Conservation (phyloP, 2,329 filamentous ascomycete genomes). For the Sporothrix mexicana region DNA sequence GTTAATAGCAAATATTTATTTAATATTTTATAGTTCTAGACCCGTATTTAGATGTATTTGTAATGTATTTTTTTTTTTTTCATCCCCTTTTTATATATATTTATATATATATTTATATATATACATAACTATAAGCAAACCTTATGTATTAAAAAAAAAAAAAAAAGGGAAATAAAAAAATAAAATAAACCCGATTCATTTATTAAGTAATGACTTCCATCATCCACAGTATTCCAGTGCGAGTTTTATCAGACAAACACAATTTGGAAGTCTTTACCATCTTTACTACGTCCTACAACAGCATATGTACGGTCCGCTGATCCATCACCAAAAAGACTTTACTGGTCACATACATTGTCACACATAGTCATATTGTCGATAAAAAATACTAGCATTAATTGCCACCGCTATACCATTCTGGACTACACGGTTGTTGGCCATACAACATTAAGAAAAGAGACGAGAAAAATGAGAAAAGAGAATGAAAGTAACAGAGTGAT, state of each 20-base stretch:
- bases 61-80: background rate
- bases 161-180: no score
- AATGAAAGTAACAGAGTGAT: background rate
- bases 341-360: no score
- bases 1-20: no score
- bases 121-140: background rate
- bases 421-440: background rate
- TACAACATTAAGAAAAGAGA: background rate
- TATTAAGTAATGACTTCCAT: no score
- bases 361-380: background rate
- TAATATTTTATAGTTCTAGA: background rate
- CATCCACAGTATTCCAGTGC: no score
- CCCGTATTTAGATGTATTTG: background rate
- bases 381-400: conserved; percentile 2
- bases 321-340: no score
- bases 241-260: no score
- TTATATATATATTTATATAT: background rate
- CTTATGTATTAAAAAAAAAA: no score
- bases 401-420: background rate
- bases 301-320: no score
- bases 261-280: no score
- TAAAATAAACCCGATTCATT: no score
- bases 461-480: background rate
- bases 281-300: background rate
- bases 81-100: background rate